Evolutionary conservation across 2,329 filamentous ascomycete species (phyloP).

Genomic region (Aspergillus pseudoviridinutans): DNA sequence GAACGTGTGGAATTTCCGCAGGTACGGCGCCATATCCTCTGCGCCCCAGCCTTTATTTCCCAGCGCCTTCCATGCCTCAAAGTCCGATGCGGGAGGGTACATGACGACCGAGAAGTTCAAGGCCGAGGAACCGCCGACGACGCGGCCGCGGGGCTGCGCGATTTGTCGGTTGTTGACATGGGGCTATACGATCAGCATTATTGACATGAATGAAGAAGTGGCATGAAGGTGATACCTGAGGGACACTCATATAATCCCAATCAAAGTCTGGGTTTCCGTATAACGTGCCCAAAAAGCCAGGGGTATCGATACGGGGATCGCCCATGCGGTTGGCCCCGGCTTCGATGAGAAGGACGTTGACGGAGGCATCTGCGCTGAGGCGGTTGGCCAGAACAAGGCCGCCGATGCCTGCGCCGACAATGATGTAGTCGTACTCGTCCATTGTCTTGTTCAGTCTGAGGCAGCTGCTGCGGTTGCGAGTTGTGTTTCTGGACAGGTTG

Average conservation of each 20-base stretch:
- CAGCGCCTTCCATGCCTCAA: conserved; percentile 44
- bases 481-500: neutral
- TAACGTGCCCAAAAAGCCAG: conserved; percentile 15
- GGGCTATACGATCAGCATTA: conserved; percentile 7
- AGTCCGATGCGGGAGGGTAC: conserved; percentile 31
- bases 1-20: conserved; percentile 40
- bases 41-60: conserved; percentile 47
- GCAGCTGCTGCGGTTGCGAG: neutral
- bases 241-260: conserved; percentile 23
- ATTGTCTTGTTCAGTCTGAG: neutral
- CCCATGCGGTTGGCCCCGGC: conserved; percentile 20
- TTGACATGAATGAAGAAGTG: neutral
- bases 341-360: conserved; percentile 27
- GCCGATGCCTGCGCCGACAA: conserved; percentile 30
- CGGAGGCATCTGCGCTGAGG: conserved; percentile 23
- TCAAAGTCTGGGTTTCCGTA: conserved; percentile 22
- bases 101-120: conserved; percentile 38
- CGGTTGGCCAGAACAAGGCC: conserved; percentile 31
- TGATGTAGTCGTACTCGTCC: conserved; percentile 24
- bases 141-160: conserved; percentile 44
- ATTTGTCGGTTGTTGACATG: conserved; percentile 40
- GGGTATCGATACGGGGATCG: conserved; percentile 21
- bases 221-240: conserved; percentile 15
- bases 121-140: conserved; percentile 47
- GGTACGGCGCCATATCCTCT: conserved; percentile 46